Evolutionary conservation across 176 grass and related monocot genomes (phyloP), one percentile per base, ranked within the genome.

Genomic region (Miscanthus lutarioriparius): DNA sequence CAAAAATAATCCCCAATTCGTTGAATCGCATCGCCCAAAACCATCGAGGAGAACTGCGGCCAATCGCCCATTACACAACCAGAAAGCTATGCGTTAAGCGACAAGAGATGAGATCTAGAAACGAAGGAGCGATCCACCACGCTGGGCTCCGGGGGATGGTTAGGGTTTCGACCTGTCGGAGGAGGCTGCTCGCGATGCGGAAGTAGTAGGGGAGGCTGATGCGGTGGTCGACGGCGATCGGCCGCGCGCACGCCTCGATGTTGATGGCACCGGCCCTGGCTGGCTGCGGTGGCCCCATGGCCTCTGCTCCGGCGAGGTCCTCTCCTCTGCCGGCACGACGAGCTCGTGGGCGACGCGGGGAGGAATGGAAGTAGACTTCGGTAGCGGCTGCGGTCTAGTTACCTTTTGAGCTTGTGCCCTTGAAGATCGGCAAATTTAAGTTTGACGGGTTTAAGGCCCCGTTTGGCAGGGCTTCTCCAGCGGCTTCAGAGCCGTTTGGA

Each of bases 131-230:
- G 47, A 82, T 75, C 49, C 65, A 51, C 26, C 5, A n/a, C 14
- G 26, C 27, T 10, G n/a, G 44, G 64, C 20, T 75, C 44, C 16
- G 19, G 37, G 53, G 30, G 25, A 27, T 22, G 59, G 27, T 14
- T 80, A 87, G 92, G 87, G 48, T 74, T 74, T 67, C 56, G 38
- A 99, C 96, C 96, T 99, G 96, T 36, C 90, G 89, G 79, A 99
- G 89, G 67, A 99, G 93, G 44, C 92, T 96, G 27, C 87, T 83
- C 15, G 93, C 93, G 87, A 96, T 96, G 65, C 96, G 96, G 81
- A 94, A 99, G 87, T 99, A 99, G 93, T 94, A 94, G 5, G 87
- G 75, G 38, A 99, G 91, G 64, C 89, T 85, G 86, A 99, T 93
- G 78, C 96, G 93, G 68, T 94, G 67, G 90, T 96, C 96, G 75